Base-by-base conservation (phyloP, 345 rosid genomes). In the Murraya koenigii region DNA sequence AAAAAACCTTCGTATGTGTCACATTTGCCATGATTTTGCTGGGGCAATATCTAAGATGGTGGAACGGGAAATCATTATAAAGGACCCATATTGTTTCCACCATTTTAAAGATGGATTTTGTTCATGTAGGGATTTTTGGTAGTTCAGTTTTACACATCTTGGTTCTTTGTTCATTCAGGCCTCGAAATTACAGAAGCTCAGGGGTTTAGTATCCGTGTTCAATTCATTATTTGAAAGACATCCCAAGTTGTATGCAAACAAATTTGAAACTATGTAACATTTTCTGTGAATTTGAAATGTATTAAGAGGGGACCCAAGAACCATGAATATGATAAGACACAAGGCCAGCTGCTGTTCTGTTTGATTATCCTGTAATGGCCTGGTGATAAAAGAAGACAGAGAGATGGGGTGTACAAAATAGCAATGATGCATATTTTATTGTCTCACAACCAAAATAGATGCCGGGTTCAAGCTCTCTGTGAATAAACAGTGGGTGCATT, bases 41-140 rank as follows among this genome's bases (percentile, higher is more conserved):
- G 83, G 86, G 74, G 38, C 44, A 19, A 81, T 87, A 44, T 80
- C 89, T 26, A 85, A 82, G 83, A 75, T 75, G 25, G 84, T 75
- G 56, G 77, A 49, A 47, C 67, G 87, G 71, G 88, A 88, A 78
- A 80, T 89, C 66, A 71, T 86, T 47, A 69, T 86, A 32, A 89
- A 84, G 78, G 91, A 89, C 30, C 84, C 71, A 17, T 62, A 72
- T 67, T 76, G 72, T 73, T 86, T 87, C 58, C 88, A 87, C 59
- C 89, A 85, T 82, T 84, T 89, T 39, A 85, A 79, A 82, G 66
- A 77, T 62, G 89, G 89, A 33, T 22, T 6, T 23, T 87, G 90
- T 85, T 84, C 89, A 0, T 86, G 93, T 55, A 52, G 78, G 54
- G 82, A 82, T 72, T 60, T 73, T 26, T 82, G 83, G 83, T 83